Conservation (phyloP, 495 filamentous ascomycete species). For the Chaetomium fimeti region DNA sequence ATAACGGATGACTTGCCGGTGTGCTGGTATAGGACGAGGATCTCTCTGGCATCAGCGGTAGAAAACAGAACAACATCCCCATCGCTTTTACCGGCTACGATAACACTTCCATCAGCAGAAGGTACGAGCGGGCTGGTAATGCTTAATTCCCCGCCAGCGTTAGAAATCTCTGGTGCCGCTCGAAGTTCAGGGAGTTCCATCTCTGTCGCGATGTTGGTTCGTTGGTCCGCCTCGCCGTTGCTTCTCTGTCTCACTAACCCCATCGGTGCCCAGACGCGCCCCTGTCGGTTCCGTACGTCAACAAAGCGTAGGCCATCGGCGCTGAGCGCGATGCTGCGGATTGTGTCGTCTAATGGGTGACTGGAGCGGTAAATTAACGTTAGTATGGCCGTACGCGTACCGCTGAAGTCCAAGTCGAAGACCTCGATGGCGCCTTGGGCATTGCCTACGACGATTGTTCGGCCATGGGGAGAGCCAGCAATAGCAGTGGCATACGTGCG, state of each 20-base stretch:
- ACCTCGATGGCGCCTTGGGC: conserved; percentile 32
- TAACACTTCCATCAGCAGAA: conserved; percentile 16
- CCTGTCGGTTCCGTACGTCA: conserved; percentile 32
- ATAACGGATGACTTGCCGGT: conserved; percentile 19
- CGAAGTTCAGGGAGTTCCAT: not conserved
- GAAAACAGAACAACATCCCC: conserved; percentile 30
- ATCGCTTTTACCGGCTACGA: conserved; percentile 29
- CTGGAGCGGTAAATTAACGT: conserved; percentile 31
- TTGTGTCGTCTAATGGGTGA: conserved; percentile 20
- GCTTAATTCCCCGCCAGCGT: conserved; percentile 12
- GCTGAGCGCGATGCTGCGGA: conserved; percentile 32
- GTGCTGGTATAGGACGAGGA: conserved; percentile 25
- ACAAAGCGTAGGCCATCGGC: conserved; percentile 34
- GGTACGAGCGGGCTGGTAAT: conserved; percentile 26
- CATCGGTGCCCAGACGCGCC: conserved; percentile 37
- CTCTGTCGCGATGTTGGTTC: not conserved
- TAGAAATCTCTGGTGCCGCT: conserved; percentile 1
- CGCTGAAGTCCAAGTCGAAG: conserved; percentile 26
- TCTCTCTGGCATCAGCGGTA: conserved; percentile 15
- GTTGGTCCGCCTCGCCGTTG: conserved; percentile 5
- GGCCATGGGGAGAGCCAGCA: conserved; percentile 34
- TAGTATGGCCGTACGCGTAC: conserved; percentile 4
- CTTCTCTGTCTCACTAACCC: conserved; percentile 25
- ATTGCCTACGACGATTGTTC: conserved; percentile 27
- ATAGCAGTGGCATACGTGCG: conserved; percentile 26